Conservation (phyloP, 176 grass and related monocot genomes). For the Sorghum bicolor region DNA sequence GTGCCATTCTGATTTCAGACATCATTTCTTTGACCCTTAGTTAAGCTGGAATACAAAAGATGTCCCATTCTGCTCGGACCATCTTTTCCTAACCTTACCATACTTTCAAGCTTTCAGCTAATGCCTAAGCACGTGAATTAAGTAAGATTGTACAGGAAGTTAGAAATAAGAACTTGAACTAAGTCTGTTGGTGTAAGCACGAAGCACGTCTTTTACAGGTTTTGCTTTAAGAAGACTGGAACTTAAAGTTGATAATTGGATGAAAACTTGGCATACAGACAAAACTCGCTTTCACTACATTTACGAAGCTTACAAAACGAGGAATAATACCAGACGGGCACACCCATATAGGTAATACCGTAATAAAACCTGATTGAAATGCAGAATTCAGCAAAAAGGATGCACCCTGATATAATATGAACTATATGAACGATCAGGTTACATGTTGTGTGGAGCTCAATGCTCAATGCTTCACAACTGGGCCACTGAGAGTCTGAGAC, state of each 20-base stretch:
- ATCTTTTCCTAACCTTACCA: neutral
- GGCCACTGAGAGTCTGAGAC: neutral
- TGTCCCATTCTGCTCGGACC: neutral
- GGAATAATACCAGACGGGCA: neutral
- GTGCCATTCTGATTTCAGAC: neutral
- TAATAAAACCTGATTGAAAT: neutral
- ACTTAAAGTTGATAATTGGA: neutral
- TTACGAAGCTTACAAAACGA: neutral
- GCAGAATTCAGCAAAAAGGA: neutral
- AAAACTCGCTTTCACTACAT: neutral
- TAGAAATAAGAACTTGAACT: neutral
- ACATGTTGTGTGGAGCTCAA: neutral
- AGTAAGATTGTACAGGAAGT: neutral
- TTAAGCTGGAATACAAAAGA: neutral
- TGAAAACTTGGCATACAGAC: neutral
- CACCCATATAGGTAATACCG: neutral
- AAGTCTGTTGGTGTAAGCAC: constrained; percentile 21
- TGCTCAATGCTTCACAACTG: neutral
- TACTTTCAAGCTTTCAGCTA: constrained; percentile 9
- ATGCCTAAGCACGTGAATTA: constrained; percentile 2
- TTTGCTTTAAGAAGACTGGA: constrained; percentile 11
- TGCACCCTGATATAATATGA: neutral
- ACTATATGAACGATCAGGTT: neutral
- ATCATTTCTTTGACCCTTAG: constrained; percentile 26
- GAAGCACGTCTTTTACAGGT: constrained; percentile 33